A percentile compares a stretch with the other conserved stretches of the same genome.
Evolutionary conservation across 352 stramenopile genomes (phyloP).

Genomic region (Pythium pyrilobum): DNA sequence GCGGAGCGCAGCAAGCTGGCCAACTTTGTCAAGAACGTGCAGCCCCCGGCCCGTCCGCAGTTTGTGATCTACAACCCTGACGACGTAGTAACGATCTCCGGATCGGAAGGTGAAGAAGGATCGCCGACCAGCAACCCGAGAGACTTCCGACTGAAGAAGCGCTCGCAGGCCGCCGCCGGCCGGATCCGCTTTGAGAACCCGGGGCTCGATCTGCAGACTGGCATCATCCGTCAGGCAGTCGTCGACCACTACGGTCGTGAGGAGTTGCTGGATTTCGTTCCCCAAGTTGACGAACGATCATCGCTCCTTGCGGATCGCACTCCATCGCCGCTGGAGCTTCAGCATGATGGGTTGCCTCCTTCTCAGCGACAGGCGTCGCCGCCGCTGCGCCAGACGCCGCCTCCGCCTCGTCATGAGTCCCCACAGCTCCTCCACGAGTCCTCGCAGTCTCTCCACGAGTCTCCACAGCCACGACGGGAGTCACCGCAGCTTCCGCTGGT

Average conservation of each 20-base stretch:
- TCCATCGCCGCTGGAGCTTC: background rate
- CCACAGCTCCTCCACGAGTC: background rate
- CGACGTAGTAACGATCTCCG: slow-evolving; percentile 24
- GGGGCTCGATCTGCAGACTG: slow-evolving; percentile 17
- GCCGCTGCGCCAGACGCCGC: background rate
- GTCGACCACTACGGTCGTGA: slow-evolving; percentile 22
- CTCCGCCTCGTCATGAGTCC: background rate
- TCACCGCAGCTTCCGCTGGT: background rate
- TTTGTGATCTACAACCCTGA: slow-evolving; percentile 51
- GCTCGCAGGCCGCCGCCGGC: background rate
- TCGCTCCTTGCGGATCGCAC: background rate
- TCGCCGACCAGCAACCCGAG: slow-evolving; percentile 7
- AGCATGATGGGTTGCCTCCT: background rate
- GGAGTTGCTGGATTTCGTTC: slow-evolving; percentile 22
- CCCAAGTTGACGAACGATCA: slow-evolving; percentile 8
- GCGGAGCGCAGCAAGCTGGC: slow-evolving; percentile 28
- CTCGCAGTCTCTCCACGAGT: slow-evolving; percentile 3
- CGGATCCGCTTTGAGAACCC: slow-evolving; percentile 9
- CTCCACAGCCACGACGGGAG: background rate
- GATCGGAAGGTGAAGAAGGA: slow-evolving; percentile 9
- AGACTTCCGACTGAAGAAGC: slow-evolving; percentile 19
- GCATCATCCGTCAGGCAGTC: slow-evolving; percentile 19
- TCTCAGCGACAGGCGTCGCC: background rate
- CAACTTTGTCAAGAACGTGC: slow-evolving; percentile 57
- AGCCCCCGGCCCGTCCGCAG: slow-evolving; percentile 35